Evolutionary conservation across 768 basidiomycete genomes (phyloP).

Genomic region (Lactifluus volemus): DNA sequence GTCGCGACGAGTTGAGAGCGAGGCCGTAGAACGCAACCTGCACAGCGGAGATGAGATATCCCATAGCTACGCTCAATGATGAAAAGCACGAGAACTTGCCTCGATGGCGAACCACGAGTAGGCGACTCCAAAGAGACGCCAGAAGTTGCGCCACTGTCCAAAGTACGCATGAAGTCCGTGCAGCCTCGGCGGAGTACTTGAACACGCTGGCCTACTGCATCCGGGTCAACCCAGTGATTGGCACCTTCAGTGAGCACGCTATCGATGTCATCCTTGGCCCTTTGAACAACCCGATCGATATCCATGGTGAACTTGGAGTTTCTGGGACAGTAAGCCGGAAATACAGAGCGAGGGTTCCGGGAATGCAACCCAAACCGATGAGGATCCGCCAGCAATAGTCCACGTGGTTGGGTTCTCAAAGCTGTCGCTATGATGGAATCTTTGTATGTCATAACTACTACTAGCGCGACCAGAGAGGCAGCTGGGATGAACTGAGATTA

Average conservation of each 20-base stretch:
- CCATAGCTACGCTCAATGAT: not conserved
- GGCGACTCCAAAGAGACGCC: slow-evolving; percentile 65
- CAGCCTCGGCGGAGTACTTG: slow-evolving; percentile 59
- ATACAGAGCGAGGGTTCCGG: slow-evolving; percentile 73
- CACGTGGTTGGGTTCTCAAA: slow-evolving; percentile 37
- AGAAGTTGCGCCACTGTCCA: slow-evolving; percentile 63
- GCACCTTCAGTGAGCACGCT: slow-evolving; percentile 39
- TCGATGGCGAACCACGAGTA: slow-evolving; percentile 92
- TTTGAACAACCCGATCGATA: slow-evolving; percentile 72
- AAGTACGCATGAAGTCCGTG: slow-evolving; percentile 65
- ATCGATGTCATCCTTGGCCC: slow-evolving; percentile 64
- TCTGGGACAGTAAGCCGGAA: slow-evolving; percentile 91
- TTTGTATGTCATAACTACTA: slow-evolving; percentile 64
- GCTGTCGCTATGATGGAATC: slow-evolving; percentile 38
- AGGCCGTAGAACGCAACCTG: slow-evolving; percentile 86
- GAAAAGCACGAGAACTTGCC: slow-evolving; percentile 33
- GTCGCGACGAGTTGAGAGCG: slow-evolving; percentile 71
- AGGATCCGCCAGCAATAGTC: slow-evolving; percentile 82
- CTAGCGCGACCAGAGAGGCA: slow-evolving; percentile 56
- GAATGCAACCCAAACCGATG: slow-evolving; percentile 82
- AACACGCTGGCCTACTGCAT: slow-evolving; percentile 48
- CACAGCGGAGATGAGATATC: not conserved
- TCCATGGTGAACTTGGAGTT: slow-evolving; percentile 88
- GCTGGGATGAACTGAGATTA: slow-evolving; percentile 27
- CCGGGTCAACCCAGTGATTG: slow-evolving; percentile 39